Evolutionary conservation across 306 rosid genomes (phyloP).

Genomic region (Mimosa bimucronata): DNA sequence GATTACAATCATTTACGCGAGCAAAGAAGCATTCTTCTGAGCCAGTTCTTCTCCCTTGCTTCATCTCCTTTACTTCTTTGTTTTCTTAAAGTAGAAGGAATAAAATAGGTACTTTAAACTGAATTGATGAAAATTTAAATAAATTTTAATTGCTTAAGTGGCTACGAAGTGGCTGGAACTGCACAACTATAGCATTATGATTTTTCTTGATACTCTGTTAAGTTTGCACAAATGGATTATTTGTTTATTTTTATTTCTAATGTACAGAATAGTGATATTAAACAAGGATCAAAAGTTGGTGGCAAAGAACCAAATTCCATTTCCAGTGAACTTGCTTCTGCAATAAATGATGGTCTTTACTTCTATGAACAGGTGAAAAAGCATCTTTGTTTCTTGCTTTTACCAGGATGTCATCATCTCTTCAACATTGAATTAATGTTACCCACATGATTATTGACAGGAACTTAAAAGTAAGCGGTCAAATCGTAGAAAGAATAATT

Average conservation of each 20-base stretch:
- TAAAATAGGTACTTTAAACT: background rate
- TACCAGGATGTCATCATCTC: background rate
- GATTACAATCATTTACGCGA: background rate
- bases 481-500: slow-evolving; percentile 65
- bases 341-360: slow-evolving; percentile 91
- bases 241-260: slow-evolving; percentile 25
- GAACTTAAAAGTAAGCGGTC: slow-evolving; percentile 73
- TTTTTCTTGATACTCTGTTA: background rate
- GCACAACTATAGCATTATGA: background rate
- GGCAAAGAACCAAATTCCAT: slow-evolving; percentile 70
- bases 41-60: background rate
- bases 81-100: background rate
- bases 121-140: slow-evolving; percentile 7
- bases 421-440: slow-evolving; percentile 28
- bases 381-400: slow-evolving; percentile 28
- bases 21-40: background rate
- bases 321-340: slow-evolving; percentile 85
- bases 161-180: slow-evolving; percentile 10
- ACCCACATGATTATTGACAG: slow-evolving; percentile 49
- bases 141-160: slow-evolving; percentile 6
- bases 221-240: background rate
- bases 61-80: background rate
- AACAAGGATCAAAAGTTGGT: slow-evolving; percentile 48
- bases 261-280: slow-evolving; percentile 65
- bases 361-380: slow-evolving; percentile 86